Evolutionary conservation across 1,284 basidiomycete species (phyloP).

Genomic region (Kalmanozyma brasiliensis): DNA sequence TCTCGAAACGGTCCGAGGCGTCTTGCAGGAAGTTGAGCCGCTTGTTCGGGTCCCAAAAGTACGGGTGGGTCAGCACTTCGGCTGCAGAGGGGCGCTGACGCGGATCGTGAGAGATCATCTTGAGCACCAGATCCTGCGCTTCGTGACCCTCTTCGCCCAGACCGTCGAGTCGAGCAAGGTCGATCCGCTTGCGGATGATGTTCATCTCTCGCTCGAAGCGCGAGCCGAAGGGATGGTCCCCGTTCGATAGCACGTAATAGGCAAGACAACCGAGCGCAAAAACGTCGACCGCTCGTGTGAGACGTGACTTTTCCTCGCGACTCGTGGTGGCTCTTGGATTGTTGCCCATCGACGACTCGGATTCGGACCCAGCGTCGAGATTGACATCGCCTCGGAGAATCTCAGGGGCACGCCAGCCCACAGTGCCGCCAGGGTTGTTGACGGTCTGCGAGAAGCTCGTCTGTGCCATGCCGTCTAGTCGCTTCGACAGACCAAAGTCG

Average conservation of each 20-base stretch:
- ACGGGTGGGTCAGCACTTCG: slow-evolving; percentile 87
- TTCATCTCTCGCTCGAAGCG: slow-evolving; percentile 67
- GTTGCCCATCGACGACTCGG: slow-evolving; percentile 51
- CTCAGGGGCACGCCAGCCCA: slow-evolving; percentile 67
- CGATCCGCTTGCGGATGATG: slow-evolving; percentile 56
- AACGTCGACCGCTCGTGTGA: slow-evolving; percentile 65
- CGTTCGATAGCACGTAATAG: slow-evolving; percentile 65
- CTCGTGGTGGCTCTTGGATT: slow-evolving; percentile 14
- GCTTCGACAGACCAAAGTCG: slow-evolving; percentile 66
- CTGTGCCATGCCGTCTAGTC: slow-evolving; percentile 63
- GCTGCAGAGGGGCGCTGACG: slow-evolving; percentile 82
- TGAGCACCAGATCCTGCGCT: slow-evolving; percentile 61
- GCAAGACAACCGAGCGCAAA: slow-evolving; percentile 66
- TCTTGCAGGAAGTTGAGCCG: slow-evolving; percentile 93
- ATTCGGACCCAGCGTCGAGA: slow-evolving; percentile 53
- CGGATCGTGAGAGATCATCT: slow-evolving; percentile 59
- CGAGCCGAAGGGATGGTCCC: slow-evolving; percentile 65
- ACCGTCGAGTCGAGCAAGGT: slow-evolving; percentile 55
- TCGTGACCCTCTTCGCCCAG: slow-evolving; percentile 64
- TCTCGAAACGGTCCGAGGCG: slow-evolving; percentile 95
- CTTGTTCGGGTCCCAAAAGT: slow-evolving; percentile 91
- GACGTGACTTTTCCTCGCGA: slow-evolving; percentile 46
- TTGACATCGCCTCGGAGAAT: slow-evolving; percentile 61
- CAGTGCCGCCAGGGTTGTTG: slow-evolving; percentile 65
- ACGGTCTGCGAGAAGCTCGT: slow-evolving; percentile 65